These are phyloP conservation scores for Populus nigra DNA, from an alignment of 345 rosid genomes.

Conservation along the genomic window DNA sequence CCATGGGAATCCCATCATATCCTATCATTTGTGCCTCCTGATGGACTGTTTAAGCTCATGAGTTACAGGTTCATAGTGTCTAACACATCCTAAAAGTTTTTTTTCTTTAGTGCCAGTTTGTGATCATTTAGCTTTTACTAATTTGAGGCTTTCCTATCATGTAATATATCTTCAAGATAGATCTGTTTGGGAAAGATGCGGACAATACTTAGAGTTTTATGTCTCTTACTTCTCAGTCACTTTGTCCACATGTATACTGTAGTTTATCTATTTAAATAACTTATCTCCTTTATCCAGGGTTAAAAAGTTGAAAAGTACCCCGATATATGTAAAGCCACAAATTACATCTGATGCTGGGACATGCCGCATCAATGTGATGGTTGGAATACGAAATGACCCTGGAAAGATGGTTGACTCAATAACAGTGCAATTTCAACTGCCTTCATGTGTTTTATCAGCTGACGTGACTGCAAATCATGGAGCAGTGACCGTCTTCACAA, in stretches of 20 bases:
- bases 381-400: slow-evolving; percentile 80
- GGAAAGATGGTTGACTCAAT: slow-evolving; percentile 81
- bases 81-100: background rate
- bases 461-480: slow-evolving; percentile 93
- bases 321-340: slow-evolving; percentile 88
- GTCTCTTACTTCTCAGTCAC: background rate
- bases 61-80: slow-evolving; percentile 68
- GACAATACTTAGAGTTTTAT: background rate
- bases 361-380: slow-evolving; percentile 66
- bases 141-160: background rate
- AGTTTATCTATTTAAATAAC: background rate
- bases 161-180: background rate
- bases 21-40: slow-evolving; percentile 95
- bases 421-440: slow-evolving; percentile 71
- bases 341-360: slow-evolving; percentile 71
- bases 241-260: background rate
- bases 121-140: background rate
- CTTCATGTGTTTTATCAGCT: slow-evolving; percentile 65
- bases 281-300: slow-evolving; percentile 45
- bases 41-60: slow-evolving; percentile 94
- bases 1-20: slow-evolving; percentile 96
- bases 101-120: background rate
- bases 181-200: background rate
- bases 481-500: slow-evolving; percentile 64
- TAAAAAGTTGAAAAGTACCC: slow-evolving; percentile 77